A percentile compares a stretch with the other conserved stretches of the same genome.
Evolutionary conservation across 2,329 filamentous ascomycete genomes (phyloP).

Genomic region (Apiospora koreana): DNA sequence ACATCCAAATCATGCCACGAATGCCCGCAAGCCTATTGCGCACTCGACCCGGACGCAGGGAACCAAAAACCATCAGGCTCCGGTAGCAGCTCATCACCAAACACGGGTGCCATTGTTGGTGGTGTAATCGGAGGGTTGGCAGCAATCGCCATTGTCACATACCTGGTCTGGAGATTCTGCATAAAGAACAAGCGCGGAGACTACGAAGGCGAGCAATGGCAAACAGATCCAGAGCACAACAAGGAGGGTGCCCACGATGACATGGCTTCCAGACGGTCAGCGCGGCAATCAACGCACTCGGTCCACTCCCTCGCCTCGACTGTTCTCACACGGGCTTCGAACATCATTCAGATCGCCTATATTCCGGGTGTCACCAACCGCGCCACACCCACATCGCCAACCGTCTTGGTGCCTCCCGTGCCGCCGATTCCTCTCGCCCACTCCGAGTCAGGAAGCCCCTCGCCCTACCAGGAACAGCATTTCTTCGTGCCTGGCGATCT

Average conservation of each 20-base stretch:
- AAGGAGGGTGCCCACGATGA: slow-evolving; percentile 36
- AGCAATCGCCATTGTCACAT: slow-evolving; percentile 73
- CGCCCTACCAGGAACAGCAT: slow-evolving; percentile 72
- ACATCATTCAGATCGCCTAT: slow-evolving; percentile 99
- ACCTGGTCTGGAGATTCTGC: slow-evolving; percentile 84
- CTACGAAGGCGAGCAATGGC: slow-evolving; percentile 60
- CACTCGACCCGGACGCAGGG: slow-evolving; percentile 26
- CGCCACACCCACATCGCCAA: slow-evolving; percentile 79
- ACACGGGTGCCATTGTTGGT: slow-evolving; percentile 84
- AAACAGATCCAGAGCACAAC: slow-evolving; percentile 53
- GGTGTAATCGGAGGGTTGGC: slow-evolving; percentile 84
- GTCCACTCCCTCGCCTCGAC: slow-evolving; percentile 92
- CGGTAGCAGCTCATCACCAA: slow-evolving; percentile 48
- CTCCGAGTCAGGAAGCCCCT: slow-evolving; percentile 57
- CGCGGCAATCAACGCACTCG: slow-evolving; percentile 79
- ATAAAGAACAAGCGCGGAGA: slow-evolving; percentile 75
- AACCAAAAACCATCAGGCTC: slow-evolving; percentile 24
- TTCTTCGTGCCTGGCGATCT: slow-evolving; percentile 93
- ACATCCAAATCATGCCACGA: slow-evolving; percentile 44
- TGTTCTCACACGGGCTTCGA: slow-evolving; percentile 91
- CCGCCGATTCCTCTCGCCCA: slow-evolving; percentile 80
- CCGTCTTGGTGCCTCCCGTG: slow-evolving; percentile 83
- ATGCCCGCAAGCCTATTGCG: slow-evolving; percentile 51
- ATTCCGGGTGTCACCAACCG: slow-evolving; percentile 96
- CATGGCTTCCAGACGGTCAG: slow-evolving; percentile 51